These are phyloP conservation scores for Phaeosphaeriaceae sp. DNA, from an alignment of 2,329 filamentous ascomycete species.

Conservation along the genomic window DNA sequence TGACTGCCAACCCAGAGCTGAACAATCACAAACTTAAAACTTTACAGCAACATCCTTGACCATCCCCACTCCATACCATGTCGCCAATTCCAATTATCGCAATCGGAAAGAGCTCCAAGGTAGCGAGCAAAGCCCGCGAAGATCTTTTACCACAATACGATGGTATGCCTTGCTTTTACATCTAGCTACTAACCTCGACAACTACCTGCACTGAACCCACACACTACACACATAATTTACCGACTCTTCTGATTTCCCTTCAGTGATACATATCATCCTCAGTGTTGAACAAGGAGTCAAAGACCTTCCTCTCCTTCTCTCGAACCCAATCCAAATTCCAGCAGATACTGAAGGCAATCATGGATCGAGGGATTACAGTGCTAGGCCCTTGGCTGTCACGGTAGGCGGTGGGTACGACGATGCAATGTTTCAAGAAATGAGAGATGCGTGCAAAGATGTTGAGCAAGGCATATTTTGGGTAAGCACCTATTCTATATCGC, in stretches of 20 bases:
- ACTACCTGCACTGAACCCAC: neutral
- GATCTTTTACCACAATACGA: conserved; percentile 19
- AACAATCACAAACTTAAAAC: no score
- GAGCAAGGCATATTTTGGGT: conserved; percentile 13
- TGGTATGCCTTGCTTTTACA: conserved; percentile 2
- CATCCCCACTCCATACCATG: conserved; percentile 2
- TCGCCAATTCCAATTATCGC: conserved; percentile 19
- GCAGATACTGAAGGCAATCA: neutral
- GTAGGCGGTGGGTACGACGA: conserved; percentile 14
- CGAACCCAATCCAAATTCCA: neutral
- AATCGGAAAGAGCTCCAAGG: conserved; percentile 12
- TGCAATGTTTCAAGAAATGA: conserved; percentile 3
- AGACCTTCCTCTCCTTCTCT: conserved; percentile 16
- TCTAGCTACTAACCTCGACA: neutral
- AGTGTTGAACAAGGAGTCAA: conserved; percentile 9
- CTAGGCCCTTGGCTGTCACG: conserved; percentile 7
- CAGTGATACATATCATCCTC: conserved; percentile 20
- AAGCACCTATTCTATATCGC: neutral
- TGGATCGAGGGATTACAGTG: conserved; percentile 14
- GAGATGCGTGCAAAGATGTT: conserved; percentile 6
- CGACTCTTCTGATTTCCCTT: neutral
- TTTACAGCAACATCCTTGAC: no score
- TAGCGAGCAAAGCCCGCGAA: conserved; percentile 11
- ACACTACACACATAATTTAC: neutral
- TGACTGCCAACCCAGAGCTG: no score